Evolutionary conservation across 1,139 yeast species (phyloP).

Genomic region (Taphrina communis): DNA sequence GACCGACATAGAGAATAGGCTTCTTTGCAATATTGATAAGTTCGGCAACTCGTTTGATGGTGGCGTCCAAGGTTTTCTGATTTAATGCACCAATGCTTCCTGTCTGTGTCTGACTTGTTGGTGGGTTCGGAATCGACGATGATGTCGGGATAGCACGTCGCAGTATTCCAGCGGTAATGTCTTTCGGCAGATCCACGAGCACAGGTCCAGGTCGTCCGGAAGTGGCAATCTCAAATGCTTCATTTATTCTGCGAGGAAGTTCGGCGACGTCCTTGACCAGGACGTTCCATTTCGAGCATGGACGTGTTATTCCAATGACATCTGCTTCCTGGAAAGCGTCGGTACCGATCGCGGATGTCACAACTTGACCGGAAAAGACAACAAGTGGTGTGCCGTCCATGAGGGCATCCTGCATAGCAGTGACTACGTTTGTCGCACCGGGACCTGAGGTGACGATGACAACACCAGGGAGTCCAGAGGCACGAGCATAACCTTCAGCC

Average conservation of each 20-base stretch:
- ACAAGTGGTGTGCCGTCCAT: constrained; percentile 97
- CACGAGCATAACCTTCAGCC: constrained; percentile 99
- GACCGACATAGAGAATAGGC: constrained; percentile 91
- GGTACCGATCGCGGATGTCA: constrained; percentile 93
- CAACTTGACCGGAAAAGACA: constrained; percentile 97
- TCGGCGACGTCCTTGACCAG: constrained; percentile 96
- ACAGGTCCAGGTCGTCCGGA: constrained; percentile 99
- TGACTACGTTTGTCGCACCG: constrained; percentile 96
- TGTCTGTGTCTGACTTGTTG: constrained; percentile 57
- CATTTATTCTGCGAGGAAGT: constrained; percentile 92
- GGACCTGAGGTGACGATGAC: constrained; percentile 98
- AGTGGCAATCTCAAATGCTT: constrained; percentile 96
- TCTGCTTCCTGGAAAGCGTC: constrained; percentile 99
- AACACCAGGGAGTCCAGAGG: constrained; percentile 96
- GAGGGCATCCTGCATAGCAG: constrained; percentile 97
- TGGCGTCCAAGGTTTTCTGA: constrained; percentile 72
- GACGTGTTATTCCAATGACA: constrained; percentile 92
- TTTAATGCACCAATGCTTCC: constrained; percentile 38
- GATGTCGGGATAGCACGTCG: constrained; percentile 85
- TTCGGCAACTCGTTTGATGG: constrained; percentile 76
- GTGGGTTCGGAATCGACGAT: constrained; percentile 81
- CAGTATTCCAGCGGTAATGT: constrained; percentile 90
- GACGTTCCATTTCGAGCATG: constrained; percentile 98
- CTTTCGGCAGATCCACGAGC: constrained; percentile 94
- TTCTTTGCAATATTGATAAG: constrained; percentile 80